A percentile compares a stretch with the other conserved stretches of the same genome.
Evolutionary conservation across 2,329 filamentous ascomycete genomes (phyloP).

Genomic region (Amphichorda felina): DNA sequence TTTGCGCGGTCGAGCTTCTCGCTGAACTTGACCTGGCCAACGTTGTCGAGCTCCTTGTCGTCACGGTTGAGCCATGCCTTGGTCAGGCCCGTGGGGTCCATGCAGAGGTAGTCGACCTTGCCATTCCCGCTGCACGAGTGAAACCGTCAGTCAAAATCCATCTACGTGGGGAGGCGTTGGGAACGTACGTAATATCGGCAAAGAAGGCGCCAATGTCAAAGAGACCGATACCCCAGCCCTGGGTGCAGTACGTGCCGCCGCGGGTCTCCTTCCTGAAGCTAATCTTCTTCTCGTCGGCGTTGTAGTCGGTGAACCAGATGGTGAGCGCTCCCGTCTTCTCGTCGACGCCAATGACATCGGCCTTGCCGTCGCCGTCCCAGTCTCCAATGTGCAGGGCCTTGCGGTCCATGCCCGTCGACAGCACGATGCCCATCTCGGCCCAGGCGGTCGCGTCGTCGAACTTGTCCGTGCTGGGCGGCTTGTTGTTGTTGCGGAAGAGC

Average conservation of each 20-base stretch:
- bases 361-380: conserved; percentile 22
- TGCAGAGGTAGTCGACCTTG: conserved; percentile 19
- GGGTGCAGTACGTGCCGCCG: conserved; percentile 7
- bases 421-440: not conserved
- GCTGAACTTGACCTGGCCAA: conserved; percentile 16
- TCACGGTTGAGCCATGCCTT: conserved; percentile 9
- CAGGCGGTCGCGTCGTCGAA: not conserved
- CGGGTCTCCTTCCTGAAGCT: conserved; percentile 5
- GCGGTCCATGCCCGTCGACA: conserved; percentile 9
- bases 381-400: conserved; percentile 20
- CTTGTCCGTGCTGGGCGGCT: not conserved
- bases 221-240: conserved; percentile 12
- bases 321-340: conserved; percentile 11
- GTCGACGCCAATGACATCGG: conserved; percentile 19
- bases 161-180: no score
- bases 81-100: conserved; percentile 13
- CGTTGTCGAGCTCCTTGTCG: conserved; percentile 5
- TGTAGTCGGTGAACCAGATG: conserved; percentile 13
- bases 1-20: conserved; percentile 20
- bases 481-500: conserved; percentile 3
- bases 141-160: no score
- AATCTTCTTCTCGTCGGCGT: not conserved
- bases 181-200: conserved; percentile 18
- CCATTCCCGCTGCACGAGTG: no score
- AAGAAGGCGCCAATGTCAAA: conserved; percentile 16